Percentiles rank a stretch among this genome's conserved stretches.
Evolutionary conservation across 306 rosid genomes (phyloP).

Genomic region (Luffa aegyptiaca): DNA sequence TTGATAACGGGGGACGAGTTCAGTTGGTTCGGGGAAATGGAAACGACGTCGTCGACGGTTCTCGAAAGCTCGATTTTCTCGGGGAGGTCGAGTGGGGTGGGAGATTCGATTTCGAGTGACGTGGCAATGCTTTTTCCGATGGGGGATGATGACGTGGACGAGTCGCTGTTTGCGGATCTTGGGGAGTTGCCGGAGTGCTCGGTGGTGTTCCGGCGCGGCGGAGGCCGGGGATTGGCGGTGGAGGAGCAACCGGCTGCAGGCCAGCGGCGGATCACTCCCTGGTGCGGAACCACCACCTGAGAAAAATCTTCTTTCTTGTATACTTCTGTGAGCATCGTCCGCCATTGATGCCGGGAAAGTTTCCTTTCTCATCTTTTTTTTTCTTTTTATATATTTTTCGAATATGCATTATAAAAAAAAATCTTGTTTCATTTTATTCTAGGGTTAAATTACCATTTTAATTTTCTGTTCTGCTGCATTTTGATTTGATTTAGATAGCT

Average conservation of each 20-base stretch:
- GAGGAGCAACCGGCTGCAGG: constrained; percentile 1
- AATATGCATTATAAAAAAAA: background rate
- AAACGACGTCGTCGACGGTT: constrained; percentile 38
- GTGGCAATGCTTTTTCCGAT: constrained; percentile 43
- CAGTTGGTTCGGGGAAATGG: constrained; percentile 71
- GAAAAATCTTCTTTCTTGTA: background rate
- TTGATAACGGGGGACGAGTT: constrained; percentile 31
- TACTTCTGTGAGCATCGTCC: background rate
- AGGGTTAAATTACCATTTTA: background rate
- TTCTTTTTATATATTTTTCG: background rate
- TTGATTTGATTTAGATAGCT: background rate
- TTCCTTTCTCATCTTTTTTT: too few relatives aligned
- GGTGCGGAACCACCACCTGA: constrained; percentile 8
- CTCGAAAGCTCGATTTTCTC: constrained; percentile 51
- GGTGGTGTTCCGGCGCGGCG: constrained; percentile 45
- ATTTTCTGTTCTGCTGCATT: background rate
- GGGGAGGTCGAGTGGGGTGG: constrained; percentile 7
- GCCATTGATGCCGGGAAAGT: constrained; percentile 7
- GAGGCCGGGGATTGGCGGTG: background rate
- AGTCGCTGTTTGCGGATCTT: constrained; percentile 71
- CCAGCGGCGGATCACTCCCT: constrained; percentile 4
- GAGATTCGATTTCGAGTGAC: background rate
- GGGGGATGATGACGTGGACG: constrained; percentile 92
- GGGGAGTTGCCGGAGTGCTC: constrained; percentile 92
- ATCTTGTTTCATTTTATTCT: background rate